Conservation (phyloP, 1,284 basidiomycete species). For the Microbotryum saponariae region DNA sequence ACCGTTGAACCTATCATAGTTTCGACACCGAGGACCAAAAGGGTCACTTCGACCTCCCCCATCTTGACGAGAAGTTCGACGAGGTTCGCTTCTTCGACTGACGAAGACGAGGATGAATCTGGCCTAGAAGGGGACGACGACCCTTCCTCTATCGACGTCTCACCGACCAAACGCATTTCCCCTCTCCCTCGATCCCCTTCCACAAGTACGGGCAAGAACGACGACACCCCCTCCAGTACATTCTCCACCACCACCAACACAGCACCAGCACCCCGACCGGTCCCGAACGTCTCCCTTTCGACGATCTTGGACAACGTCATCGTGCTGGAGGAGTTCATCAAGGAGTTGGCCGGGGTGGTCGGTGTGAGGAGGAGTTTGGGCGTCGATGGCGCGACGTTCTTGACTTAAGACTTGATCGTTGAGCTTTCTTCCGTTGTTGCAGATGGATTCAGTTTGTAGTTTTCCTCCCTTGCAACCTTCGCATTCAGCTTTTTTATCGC, state of each 20-base stretch:
- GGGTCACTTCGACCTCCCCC: conserved; percentile 41
- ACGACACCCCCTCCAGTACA: too few species aligned
- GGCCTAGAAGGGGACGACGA: conserved; percentile 23
- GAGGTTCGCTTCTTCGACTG: conserved; percentile 55
- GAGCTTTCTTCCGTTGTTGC: too few species aligned
- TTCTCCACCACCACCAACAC: not conserved
- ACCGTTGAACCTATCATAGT: conserved; percentile 63
- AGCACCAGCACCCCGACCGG: not conserved
- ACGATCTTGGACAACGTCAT: conserved; percentile 88
- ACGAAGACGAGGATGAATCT: conserved; percentile 15
- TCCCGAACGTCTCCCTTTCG: conserved; percentile 58
- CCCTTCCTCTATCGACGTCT: not conserved
- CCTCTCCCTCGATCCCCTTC: not conserved
- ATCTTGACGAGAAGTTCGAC: conserved; percentile 47
- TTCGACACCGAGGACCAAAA: conserved; percentile 50
- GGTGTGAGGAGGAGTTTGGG: conserved; percentile 25
- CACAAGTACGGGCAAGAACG: not conserved
- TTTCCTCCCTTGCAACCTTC: not conserved
- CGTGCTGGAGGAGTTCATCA: conserved; percentile 88
- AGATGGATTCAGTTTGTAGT: too few species aligned
- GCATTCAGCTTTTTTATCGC: not conserved
- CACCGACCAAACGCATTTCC: not conserved
- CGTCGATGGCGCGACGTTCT: conserved; percentile 18
- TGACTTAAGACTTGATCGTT: not conserved
- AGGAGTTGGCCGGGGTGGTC: conserved; percentile 51